Evolutionary conservation across 306 rosid species (phyloP), one percentile per base, ranked within the genome.

Genomic region (Mimosa pudica): DNA sequence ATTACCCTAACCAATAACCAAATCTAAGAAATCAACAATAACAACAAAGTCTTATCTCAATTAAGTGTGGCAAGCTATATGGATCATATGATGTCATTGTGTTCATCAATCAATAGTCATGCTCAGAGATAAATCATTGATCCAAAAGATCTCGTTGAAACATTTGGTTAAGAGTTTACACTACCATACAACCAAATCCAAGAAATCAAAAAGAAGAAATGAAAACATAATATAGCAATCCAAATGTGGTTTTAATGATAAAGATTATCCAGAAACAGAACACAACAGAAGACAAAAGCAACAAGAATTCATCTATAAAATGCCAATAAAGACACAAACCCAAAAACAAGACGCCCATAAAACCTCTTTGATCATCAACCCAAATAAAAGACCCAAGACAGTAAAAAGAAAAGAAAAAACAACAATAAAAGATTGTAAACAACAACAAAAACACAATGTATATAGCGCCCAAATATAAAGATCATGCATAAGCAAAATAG

Each of bases 351-450:
- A 67, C 16, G 16, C 38, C 66, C 41, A 61, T 14, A 30, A 20
- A 61, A 61, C 66, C 16, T 9, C 38, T 60, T 10, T 60, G 66
- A 60, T 67, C 51, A 17, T 42, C 51, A 41, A 9, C 12, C 4
- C 30, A 38, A 41, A 38, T 41, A 66, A 3, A 41, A 57, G 30
- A 55, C 17, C 20, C 66, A 55, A 41, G 52, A 57, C 10, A 38
- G 52, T n/a, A 33, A n/a, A 68, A 54, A 73, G 49, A 54, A 38
- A 38, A 38, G 42, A 38, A 38, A 38, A 38, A 38, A 52, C 8
- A 17, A 54, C 4, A 54, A 18, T 8, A 54, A 55, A 58, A 77
- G 77, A n/a, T 32, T 68, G 77, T 3, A 69, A 60, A 58, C 30
- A 60, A 73, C 69, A 24, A 24, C 8, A 70, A 49, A 73, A 8